These are phyloP conservation scores for Xylariaceae sp. DNA, from an alignment of 2,329 filamentous ascomycete species.

Conservation along the genomic window DNA sequence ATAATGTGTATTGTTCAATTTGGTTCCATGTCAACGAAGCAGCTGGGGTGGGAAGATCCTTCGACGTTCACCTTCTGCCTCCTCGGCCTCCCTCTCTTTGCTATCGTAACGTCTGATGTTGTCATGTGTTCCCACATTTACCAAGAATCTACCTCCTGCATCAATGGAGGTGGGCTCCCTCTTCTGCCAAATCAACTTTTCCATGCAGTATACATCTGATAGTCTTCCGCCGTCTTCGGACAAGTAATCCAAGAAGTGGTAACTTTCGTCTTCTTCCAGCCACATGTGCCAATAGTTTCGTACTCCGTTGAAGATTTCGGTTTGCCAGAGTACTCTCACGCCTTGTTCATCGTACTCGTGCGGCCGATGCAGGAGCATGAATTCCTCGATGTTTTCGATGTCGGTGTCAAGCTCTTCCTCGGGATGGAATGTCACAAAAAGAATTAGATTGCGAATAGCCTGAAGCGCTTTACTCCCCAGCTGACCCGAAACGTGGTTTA, in stretches of 20 bases:
- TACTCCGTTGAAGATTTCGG: not conserved
- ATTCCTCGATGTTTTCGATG: not conserved
- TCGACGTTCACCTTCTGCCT: too few relatives aligned
- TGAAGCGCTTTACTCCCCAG: not conserved
- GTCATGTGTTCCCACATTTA: too few relatives aligned
- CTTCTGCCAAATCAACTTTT: not conserved
- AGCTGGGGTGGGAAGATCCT: too few relatives aligned
- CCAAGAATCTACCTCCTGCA: too few relatives aligned
- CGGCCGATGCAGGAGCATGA: not conserved
- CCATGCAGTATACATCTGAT: not conserved
- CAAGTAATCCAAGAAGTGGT: not conserved
- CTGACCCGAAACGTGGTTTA: not conserved
- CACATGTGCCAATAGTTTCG: not conserved
- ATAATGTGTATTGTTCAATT: too few relatives aligned
- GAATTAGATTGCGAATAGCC: not conserved
- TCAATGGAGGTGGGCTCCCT: too few relatives aligned
- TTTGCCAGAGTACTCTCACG: not conserved
- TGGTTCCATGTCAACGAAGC: too few relatives aligned
- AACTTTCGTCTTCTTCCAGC: not conserved
- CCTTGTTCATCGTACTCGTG: not conserved
- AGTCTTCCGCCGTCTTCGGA: not conserved
- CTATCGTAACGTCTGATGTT: too few relatives aligned
- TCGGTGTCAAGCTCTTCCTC: not conserved
- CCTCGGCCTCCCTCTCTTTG: too few relatives aligned
- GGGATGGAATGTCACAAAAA: not conserved